Evolutionary conservation across 2,329 filamentous ascomycete species (phyloP).

Genomic region (Fusarium newnesense): DNA sequence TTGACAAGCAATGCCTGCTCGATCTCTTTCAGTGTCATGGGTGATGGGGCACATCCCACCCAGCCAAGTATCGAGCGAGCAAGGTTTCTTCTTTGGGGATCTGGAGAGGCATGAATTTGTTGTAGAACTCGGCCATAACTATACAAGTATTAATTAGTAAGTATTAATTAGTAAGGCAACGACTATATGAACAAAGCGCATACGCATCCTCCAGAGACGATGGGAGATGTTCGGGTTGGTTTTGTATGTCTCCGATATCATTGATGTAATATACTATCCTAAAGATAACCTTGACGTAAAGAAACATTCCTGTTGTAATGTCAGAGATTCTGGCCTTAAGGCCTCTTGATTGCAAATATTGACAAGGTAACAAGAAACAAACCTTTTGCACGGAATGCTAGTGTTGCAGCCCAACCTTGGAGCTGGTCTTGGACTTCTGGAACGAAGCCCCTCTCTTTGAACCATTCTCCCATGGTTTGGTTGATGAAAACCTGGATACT

Average conservation of each 20-base stretch:
- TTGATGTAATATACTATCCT: neutral
- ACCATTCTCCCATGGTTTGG: accelerated
- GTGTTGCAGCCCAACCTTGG: neutral
- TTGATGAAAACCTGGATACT: accelerated
- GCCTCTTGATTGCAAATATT: neutral
- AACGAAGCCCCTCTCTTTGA: accelerated
- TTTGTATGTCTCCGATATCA: accelerated
- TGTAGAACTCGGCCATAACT: neutral
- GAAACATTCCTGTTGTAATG: neutral
- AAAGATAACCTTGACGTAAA: accelerated
- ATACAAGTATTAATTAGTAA: accelerated
- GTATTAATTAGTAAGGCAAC: accelerated
- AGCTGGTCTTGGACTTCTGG: accelerated
- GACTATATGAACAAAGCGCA: accelerated
- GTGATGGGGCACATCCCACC: neutral
- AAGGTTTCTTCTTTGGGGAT: accelerated
- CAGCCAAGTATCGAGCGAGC: neutral
- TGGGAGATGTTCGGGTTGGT: accelerated
- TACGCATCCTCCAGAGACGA: neutral
- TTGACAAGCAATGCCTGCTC: neutral
- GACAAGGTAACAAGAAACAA: too few relatives aligned
- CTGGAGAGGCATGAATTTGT: accelerated
- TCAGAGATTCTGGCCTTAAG: neutral
- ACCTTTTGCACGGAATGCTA: accelerated
- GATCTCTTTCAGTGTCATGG: accelerated